Base-by-base conservation (phyloP, 108 stramenopile species). In the Fistulifera pelliculosa region DNA sequence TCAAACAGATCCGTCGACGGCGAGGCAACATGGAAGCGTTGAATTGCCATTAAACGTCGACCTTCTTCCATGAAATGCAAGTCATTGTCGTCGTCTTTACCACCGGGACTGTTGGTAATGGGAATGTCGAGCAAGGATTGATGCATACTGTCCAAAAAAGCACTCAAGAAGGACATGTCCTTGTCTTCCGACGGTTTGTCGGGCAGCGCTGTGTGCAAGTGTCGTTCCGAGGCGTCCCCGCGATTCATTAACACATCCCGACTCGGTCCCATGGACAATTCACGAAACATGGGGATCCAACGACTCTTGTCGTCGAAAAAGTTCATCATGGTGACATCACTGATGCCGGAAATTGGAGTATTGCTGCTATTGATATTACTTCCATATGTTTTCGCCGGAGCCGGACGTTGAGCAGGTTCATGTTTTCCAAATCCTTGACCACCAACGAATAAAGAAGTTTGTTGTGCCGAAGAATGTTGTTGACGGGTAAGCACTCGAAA, bases 61-160 rank as follows among this genome's bases (percentile, higher is more conserved):
- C 85, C 85, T 67, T 87, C 85, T 59, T 87, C 81, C n/a, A 87
- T 44, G 56, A 87, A 87, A 41, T 80, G 85, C 39, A 78, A 17
- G 61, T 87, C 85, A 52, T 76, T 68, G 13, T 70, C 70, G 16
- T 79, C 80, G 44, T 76, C 75, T 31, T 52, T 24, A 8, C 74
- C 73, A 38, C 54, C 62, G 8, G 58, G 71, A 3, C 41, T 40
- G 42, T 76, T 73, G 47, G 71, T 71, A 0, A 82, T 60, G 5
- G 85, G 85, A 47, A 86, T 82, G 28, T 81, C 80, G 14, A 79
- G 44, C 0, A 86, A 54, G 13, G 64, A 60, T 26, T 42, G 52
- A 55, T 86, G 80, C 72, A 81, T 72, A 41, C 45, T 54, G 54
- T 86, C 79, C 43, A 86, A 67, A n/a, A 81, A 79, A 0, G 26